Conservation (phyloP, 2,329 filamentous ascomycete species). For the Calonectria montana region DNA sequence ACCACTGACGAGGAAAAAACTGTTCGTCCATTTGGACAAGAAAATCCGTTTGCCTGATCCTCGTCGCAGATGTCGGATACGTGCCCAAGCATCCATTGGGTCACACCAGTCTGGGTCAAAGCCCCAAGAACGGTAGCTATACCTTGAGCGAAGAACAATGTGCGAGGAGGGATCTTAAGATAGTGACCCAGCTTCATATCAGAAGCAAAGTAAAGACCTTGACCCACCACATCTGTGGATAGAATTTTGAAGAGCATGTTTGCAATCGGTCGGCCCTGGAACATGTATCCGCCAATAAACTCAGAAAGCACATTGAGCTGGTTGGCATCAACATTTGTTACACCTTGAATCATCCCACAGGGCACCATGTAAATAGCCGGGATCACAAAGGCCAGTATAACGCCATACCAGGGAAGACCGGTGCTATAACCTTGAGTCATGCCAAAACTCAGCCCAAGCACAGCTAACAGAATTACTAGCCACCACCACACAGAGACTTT, state of each 20-base stretch:
- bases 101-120: conserved; percentile 14
- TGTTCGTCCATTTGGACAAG: conserved; percentile 15
- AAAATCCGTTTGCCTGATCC: conserved; percentile 17
- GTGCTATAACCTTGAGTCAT: conserved; percentile 49
- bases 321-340: conserved; percentile 60
- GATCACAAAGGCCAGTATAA: conserved; percentile 14
- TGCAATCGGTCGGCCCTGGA: conserved; percentile 58
- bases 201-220: conserved; percentile 9
- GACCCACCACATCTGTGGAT: conserved; percentile 7
- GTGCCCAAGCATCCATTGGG: conserved; percentile 16
- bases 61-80: conserved; percentile 7
- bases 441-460: conserved; percentile 61
- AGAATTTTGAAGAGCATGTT: conserved; percentile 62
- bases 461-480: conserved; percentile 42
- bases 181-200: conserved; percentile 22
- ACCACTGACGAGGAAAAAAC: conserved; percentile 16
- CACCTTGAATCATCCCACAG: conserved; percentile 56
- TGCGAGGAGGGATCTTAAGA: conserved; percentile 13
- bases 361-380: conserved; percentile 50
- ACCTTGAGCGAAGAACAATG: conserved; percentile 17
- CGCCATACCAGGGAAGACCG: conserved; percentile 54
- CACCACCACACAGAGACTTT: conserved; percentile 69
- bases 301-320: conserved; percentile 62
- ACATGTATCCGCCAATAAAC: conserved; percentile 62
- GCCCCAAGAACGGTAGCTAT: conserved; percentile 5